Evolutionary conservation across 1,284 basidiomycete genomes (phyloP), one percentile per base, ranked within the genome.

Genomic region (Leccinum solheimii): DNA sequence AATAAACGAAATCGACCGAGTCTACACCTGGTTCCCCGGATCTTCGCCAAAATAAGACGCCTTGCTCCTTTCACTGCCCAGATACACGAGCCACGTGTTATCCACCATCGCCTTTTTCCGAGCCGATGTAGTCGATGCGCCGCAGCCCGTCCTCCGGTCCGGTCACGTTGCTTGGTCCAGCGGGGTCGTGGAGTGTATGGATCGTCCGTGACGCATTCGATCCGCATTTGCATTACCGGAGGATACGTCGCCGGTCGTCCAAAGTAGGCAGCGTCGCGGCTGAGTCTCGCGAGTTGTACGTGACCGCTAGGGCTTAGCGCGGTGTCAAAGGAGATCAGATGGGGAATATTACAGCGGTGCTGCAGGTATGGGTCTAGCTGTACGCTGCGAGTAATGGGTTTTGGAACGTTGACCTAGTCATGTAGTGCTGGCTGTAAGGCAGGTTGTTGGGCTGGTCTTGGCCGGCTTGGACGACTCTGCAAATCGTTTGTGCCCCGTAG

Each of bases 221-320:
- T 81, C 62, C 78, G 78, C 77, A 87, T 78, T 57, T 81, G 76
- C 7, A 81, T 80, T 43, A 85, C 75, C 61, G 83, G 81, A 0
- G 86, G 86, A 68, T 74, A 81, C 4, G 86, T 86, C 16, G 85
- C 86, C 0, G 85, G 84, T 67, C 86, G 84, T 10, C 77, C 72
- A 52, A 77, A 75, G 68, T 86, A 38, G 5, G 14, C 2, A 75
- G 73, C 43, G 77, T 57, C 1, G 64, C 19, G 1, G 5, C 4
- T 2, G 43, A 9, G 5, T 11, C 6, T 30, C 19, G 51, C 8
- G n/a, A 19, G 32, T 36, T 53, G 19, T 34, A 34, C 3, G 51
- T 53, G 32, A 53, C 23, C 52, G 6, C 62, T 62, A 10, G 55
- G 55, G 36, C 70, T 66, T n/a, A 65, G 64, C 3, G 75, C 72